A percentile compares a stretch with the other conserved stretches of the same genome.
phyloP scores from a whole-genome alignment of 1,284 basidiomycete genomes.

The Vanrija sp. region DNA sequence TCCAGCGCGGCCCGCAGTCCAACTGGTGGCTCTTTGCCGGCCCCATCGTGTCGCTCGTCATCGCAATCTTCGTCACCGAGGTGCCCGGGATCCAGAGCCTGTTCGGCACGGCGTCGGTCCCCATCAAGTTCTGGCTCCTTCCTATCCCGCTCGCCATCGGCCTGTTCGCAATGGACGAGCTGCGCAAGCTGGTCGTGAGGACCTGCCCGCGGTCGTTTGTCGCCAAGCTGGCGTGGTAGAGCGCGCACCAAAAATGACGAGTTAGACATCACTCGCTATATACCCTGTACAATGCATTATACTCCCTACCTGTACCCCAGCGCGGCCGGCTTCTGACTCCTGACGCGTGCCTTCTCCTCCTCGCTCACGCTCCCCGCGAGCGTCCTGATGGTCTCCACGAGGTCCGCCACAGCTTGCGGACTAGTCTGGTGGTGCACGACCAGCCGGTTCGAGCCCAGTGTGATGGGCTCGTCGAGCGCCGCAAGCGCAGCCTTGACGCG shows the following conservation, averaged over 20 bases:
- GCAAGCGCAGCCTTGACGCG: slow-evolving; percentile 64
- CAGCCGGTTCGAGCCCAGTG: slow-evolving; percentile 58
- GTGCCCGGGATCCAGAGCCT: slow-evolving; percentile 57
- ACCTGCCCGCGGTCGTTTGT: slow-evolving; percentile 51
- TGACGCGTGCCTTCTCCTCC: not conserved
- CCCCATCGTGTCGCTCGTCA: slow-evolving; percentile 51
- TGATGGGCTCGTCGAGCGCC: slow-evolving; percentile 64
- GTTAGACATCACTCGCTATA: too few species aligned
- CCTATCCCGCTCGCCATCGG: slow-evolving; percentile 50
- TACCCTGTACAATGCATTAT: too few species aligned
- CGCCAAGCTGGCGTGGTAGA: slow-evolving; percentile 24
- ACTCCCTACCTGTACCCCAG: too few species aligned
- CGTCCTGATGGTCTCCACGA: slow-evolving; percentile 26
- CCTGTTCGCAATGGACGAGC: slow-evolving; percentile 47
- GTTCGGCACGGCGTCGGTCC: slow-evolving; percentile 56
- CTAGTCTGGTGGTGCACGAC: slow-evolving; percentile 85
- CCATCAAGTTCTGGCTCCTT: slow-evolving; percentile 55
- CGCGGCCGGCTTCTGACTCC: not conserved
- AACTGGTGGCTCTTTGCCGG: slow-evolving; percentile 55
- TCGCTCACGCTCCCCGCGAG: not conserved
- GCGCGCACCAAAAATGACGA: too few species aligned
- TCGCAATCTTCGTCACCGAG: slow-evolving; percentile 58
- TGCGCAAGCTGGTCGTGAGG: slow-evolving; percentile 48
- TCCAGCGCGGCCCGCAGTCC: slow-evolving; percentile 47
- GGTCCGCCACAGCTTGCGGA: slow-evolving; percentile 58